Evolutionary conservation across 73 alveolate species (phyloP).

Genomic region (Tetrahymena elliotti): DNA sequence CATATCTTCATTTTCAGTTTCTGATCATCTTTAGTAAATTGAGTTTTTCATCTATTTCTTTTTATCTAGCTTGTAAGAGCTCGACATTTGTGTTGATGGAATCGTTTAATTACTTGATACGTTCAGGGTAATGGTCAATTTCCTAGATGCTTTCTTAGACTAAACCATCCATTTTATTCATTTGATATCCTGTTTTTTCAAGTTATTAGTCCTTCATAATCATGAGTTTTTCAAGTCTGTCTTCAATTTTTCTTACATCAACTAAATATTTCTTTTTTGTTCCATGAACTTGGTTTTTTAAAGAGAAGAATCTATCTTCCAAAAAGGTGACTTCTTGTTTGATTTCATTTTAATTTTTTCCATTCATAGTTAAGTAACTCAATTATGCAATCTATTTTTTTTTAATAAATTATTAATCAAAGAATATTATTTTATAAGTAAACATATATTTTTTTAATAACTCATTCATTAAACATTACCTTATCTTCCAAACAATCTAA

Average conservation of each 20-base stretch:
- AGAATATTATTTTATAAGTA: too few species aligned
- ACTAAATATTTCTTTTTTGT: neutral
- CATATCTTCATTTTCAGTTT: neutral
- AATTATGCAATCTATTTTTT: neutral
- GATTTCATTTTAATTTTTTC: neutral
- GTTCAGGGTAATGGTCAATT: neutral
- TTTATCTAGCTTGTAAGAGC: neutral
- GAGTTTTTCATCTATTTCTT: neutral
- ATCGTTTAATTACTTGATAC: neutral
- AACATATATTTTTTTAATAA: too few species aligned
- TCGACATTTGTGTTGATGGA: neutral
- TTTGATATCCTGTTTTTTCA: neutral
- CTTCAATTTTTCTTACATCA: neutral
- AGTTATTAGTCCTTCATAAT: neutral
- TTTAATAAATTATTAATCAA: too few species aligned
- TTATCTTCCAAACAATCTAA: neutral
- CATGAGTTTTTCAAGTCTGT: neutral
- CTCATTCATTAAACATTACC: too few species aligned
- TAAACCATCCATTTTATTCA: neutral
- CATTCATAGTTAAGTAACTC: neutral
- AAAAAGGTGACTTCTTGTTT: neutral
- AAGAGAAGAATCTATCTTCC: neutral
- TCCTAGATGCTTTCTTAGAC: neutral
- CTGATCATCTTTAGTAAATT: neutral
- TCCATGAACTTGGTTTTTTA: neutral